Percentiles rank a stretch among this genome's conserved stretches.
Evolutionary conservation across 768 basidiomycete species (phyloP).

Genomic region (Lyophyllum semitale): DNA sequence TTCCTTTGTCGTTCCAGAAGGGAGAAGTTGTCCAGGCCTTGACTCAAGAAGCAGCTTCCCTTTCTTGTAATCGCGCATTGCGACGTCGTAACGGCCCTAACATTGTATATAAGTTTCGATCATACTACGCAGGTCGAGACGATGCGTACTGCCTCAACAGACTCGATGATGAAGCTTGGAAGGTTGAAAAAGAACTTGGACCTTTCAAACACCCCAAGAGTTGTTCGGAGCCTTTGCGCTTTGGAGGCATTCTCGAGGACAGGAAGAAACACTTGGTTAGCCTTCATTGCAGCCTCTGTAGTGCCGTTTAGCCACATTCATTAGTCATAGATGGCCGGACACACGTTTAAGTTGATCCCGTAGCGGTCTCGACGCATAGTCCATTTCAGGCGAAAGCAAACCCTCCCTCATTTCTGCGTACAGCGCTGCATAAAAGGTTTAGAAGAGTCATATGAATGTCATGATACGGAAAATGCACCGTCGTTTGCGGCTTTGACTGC

Average conservation of each 20-base stretch:
- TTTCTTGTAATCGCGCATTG: conserved; percentile 95
- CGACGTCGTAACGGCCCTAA: conserved; percentile 92
- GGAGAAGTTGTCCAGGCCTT: conserved; percentile 83
- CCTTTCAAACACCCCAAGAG: conserved; percentile 92
- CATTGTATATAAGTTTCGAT: neutral
- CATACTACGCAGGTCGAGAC: neutral
- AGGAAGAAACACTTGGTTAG: conserved; percentile 94
- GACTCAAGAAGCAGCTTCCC: conserved; percentile 89
- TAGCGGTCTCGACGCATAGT: conserved; percentile 82
- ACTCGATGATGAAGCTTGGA: conserved; percentile 87
- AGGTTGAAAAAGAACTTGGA: conserved; percentile 99
- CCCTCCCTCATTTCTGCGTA: conserved; percentile 94
- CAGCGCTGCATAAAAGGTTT: conserved; percentile 53
- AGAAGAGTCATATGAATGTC: conserved; percentile 8
- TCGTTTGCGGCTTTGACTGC: conserved; percentile 97
- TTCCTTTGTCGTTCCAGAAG: conserved; percentile 65
- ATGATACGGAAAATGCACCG: conserved; percentile 46
- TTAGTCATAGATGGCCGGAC: conserved; percentile 18
- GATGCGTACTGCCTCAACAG: conserved; percentile 79
- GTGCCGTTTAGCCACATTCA: neutral
- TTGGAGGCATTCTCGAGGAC: conserved; percentile 95
- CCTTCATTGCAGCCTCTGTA: conserved; percentile 86
- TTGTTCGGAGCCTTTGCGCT: conserved; percentile 88
- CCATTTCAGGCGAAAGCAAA: conserved; percentile 70
- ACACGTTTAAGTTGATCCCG: conserved; percentile 84